Base-by-base conservation (phyloP, 306 rosid genomes). In the Cucurbita maxima region DNA sequence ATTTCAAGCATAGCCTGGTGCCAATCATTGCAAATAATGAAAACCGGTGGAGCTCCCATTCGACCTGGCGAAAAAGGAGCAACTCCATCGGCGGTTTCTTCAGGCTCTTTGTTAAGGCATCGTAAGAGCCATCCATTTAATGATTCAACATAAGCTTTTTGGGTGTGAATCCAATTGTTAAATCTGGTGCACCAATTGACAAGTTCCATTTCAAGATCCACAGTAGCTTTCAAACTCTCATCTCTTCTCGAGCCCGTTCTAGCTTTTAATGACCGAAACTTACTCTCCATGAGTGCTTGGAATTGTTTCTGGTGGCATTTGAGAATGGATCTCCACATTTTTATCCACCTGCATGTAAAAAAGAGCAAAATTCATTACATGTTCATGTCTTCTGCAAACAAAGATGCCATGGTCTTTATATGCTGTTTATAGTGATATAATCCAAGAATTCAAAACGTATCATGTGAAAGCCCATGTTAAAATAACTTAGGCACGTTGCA, bases 181-280 rank as follows among this genome's bases (percentile, higher is more conserved):
- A 95, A 95, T 80, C 81, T 87, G 59, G 71, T 62, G 81, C 91
- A 91, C 99, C 99, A 95, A 76, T 83, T 89, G 82, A 91, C 72
- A 83, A 95, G 97, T 96, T 91, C 96, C 89, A 80, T 77, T 84
- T 95, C 96, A 37, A 95, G 97, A 79, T 91, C 99, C 75, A 89
- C 62, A 69, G 95, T 85, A 50, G 92, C 99, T 82, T 84, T 89
- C 91, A 95, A 77, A 74, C 96, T 87, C 30, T 90, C 79, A 64
- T 95, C 99, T 85, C 87, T 83, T 55, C 78, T 79, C 58, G 82
- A 83, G 59, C 82, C 87, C 8, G 88, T 58, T 76, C 87, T 91
- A 63, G 82, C 83, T 79, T 77, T 88, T 51, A 95, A 84, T 41
- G 92, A 89, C 22, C 85, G 88, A 68, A 83, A 71, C 78, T 88